A percentile compares a stretch with the other conserved stretches of the same genome.
phyloP scores from a whole-genome alignment of 495 filamentous ascomycete species.

The Immersiella caudata region DNA sequence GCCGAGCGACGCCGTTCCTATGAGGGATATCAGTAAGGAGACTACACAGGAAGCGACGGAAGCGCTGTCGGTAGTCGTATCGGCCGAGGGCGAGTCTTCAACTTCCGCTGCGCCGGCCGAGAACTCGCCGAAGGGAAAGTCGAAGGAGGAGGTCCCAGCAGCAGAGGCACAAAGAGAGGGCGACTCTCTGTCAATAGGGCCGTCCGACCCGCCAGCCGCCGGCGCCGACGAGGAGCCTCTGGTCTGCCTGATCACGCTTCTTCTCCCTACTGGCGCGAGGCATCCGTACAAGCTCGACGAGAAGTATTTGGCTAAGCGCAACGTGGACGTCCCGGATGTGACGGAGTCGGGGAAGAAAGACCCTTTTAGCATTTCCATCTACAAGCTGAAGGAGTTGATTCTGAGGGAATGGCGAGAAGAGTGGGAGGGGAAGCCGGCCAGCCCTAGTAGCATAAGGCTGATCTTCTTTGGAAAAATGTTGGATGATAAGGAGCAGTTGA shows the following conservation, averaged over 20 bases:
- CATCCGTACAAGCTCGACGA: conserved; percentile 88
- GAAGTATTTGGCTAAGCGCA: conserved; percentile 78
- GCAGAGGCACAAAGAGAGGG: conserved; percentile 33
- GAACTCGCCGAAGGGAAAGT: conserved; percentile 24
- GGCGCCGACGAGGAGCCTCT: conserved; percentile 18
- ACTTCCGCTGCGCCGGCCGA: background rate
- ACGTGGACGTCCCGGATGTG: conserved; percentile 68
- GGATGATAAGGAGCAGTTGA: conserved; percentile 81
- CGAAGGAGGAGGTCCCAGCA: conserved; percentile 40
- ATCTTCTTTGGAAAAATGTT: conserved; percentile 88
- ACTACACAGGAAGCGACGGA: conserved; percentile 13
- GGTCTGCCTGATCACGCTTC: conserved; percentile 65
- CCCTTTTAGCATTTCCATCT: conserved; percentile 85
- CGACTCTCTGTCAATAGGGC: conserved; percentile 48
- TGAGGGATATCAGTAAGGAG: conserved; percentile 22
- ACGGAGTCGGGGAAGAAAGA: conserved; percentile 61
- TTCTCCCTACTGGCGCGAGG: conserved; percentile 77
- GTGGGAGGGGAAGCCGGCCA: conserved; percentile 83
- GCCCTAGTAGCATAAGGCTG: conserved; percentile 80
- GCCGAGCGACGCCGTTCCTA: conserved; percentile 24
- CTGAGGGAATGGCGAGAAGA: conserved; percentile 88
- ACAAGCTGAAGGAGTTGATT: conserved; percentile 89
- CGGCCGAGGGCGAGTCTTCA: conserved; percentile 13
- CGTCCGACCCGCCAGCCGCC: conserved; percentile 38
- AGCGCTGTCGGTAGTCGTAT: conserved; percentile 5